Conservation (phyloP, 2,329 filamentous ascomycete species). For the Penicillium sp. region DNA sequence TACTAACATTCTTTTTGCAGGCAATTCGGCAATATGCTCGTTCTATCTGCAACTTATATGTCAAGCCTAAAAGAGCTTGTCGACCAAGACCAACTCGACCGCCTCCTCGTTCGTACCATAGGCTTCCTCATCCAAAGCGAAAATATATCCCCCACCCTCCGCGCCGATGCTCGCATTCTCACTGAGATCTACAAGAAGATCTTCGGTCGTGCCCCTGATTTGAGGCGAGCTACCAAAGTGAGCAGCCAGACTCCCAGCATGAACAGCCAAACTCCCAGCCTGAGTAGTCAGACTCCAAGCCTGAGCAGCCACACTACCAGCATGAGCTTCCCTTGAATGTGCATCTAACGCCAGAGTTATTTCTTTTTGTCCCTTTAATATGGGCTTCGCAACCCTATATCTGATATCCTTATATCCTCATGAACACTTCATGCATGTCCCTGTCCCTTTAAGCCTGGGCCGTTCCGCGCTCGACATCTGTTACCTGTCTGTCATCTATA, state of each 20-base stretch:
- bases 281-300: background rate
- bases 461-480: background rate
- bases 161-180: conserved; percentile 50
- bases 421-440: conserved; percentile 3
- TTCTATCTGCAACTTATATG: conserved; percentile 71
- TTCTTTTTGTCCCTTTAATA: background rate
- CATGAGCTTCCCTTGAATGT: conserved; percentile 2
- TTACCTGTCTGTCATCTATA: conserved; percentile 4
- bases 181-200: conserved; percentile 42
- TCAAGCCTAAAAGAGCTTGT: conserved; percentile 57
- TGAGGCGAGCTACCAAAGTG: background rate
- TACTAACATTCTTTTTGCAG: conserved; percentile 41
- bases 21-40: conserved; percentile 92
- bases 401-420: background rate
- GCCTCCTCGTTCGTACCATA: conserved; percentile 65
- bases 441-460: background rate
- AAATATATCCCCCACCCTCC: conserved; percentile 61
- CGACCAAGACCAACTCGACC: conserved; percentile 46
- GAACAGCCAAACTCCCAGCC: background rate
- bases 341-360: conserved; percentile 3
- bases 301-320: background rate
- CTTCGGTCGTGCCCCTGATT: conserved; percentile 29
- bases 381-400: background rate
- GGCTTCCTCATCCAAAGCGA: conserved; percentile 61
- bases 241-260: background rate